These are phyloP conservation scores for Yamadazyma membranifaciens DNA, from an alignment of 1,139 yeast species.

Conservation along the genomic window DNA sequence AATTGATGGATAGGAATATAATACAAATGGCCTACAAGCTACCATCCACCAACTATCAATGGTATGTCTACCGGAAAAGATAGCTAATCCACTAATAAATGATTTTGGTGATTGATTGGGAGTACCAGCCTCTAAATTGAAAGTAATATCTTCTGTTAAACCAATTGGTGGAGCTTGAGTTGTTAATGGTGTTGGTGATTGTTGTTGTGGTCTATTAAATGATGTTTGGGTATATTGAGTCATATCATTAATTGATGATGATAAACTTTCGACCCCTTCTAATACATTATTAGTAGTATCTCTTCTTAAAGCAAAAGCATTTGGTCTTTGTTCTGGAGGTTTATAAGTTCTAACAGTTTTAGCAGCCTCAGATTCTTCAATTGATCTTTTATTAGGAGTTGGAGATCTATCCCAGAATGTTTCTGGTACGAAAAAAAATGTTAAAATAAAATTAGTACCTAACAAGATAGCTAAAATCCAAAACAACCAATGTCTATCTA, in stretches of 20 bases:
- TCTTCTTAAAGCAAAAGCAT: slow-evolving; percentile 29
- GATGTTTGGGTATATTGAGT: slow-evolving; percentile 7
- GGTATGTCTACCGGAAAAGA: slow-evolving; percentile 46
- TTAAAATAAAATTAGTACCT: slow-evolving; percentile 44
- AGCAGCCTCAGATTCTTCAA: slow-evolving; percentile 50
- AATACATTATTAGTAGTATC: slow-evolving; percentile 16
- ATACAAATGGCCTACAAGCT: slow-evolving; percentile 53
- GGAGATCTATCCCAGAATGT: slow-evolving; percentile 66
- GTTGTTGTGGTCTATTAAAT: not conserved
- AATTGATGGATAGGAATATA: slow-evolving; percentile 52
- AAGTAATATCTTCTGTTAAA: slow-evolving; percentile 15
- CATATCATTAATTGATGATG: slow-evolving; percentile 18
- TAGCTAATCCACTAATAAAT: slow-evolving; percentile 18
- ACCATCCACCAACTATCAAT: slow-evolving; percentile 58
- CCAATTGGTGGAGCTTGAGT: slow-evolving; percentile 18
- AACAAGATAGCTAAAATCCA: slow-evolving; percentile 58
- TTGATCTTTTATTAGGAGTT: slow-evolving; percentile 46
- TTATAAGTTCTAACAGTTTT: slow-evolving; percentile 32
- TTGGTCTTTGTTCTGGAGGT: slow-evolving; percentile 31
- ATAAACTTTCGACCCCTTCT: slow-evolving; percentile 18
- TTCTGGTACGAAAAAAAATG: slow-evolving; percentile 60
- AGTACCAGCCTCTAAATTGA: slow-evolving; percentile 7
- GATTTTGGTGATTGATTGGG: slow-evolving; percentile 15
- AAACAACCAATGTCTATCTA: slow-evolving; percentile 60
- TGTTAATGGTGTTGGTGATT: not conserved